Evolutionary conservation across 179 eudicot species (phyloP), one percentile per base, ranked within the genome.

Genomic region (Silene noctiflora): DNA sequence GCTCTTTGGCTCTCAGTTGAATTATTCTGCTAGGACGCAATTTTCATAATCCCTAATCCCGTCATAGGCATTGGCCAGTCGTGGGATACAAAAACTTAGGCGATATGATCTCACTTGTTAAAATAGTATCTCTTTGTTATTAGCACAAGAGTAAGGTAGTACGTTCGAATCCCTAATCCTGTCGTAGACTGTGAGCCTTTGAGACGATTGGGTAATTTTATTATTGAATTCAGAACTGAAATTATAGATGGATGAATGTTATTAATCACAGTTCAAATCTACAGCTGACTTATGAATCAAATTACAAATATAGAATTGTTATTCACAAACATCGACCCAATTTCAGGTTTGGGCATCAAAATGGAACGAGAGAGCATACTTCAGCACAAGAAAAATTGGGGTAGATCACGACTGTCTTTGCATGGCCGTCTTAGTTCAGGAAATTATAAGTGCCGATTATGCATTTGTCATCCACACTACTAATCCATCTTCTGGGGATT

Each of bases 371-470:
- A 86, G 99, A 81, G 99, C 99, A 31, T 95, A 88, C 83, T 93
- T 89, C 87, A 95, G 99, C 81, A 95, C 98, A 66, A 86, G 84
- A 70, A 95, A 91, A 83, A 94, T 95, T 70, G 96, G 96, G 75
- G 83, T 95, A 71, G 93, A 95, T 83, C 99, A 95, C 58, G 90
- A 93, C 51, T 86, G 78, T 81, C 99, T 95, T 76, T 91, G 98
- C 85, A 95, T 95, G 99, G 97, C 99, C 71, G 99, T 95, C 76
- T 88, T 95, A 69, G 96, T 95, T 87, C 98, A 95, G 84, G 99
- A 95, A 84, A 90, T 95, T 66, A 81, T 95, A 85, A 93, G 87
- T 77, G 99, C 99, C 25, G 98, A 93, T 77, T 95, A 95, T 67
- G 99, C 99, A 56, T 95, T 95, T 81, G 99, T 95, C 78, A 95